Conservation (phyloP, 2,329 filamentous ascomycete genomes). For the Neofusicoccum sp. region DNA sequence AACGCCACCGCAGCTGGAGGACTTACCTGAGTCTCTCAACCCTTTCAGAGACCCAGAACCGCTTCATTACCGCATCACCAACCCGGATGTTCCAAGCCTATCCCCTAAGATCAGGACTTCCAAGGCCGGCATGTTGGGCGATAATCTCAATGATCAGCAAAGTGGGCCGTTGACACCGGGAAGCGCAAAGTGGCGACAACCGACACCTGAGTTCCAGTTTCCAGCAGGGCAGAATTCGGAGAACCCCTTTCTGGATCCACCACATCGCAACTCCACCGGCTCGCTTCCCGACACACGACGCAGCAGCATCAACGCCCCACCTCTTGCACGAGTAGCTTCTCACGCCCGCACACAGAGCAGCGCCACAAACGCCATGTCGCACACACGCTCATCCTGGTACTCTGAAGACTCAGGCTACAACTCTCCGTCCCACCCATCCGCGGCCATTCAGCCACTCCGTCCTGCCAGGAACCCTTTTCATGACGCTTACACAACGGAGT, state of each 20-base stretch:
- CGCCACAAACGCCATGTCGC: background rate
- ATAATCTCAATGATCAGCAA: background rate
- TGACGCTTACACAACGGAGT: background rate
- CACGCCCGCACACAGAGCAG: conserved; percentile 1
- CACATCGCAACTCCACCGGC: background rate
- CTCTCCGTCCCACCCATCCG: conserved; percentile 8
- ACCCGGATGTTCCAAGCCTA: background rate
- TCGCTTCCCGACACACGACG: background rate
- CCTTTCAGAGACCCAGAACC: conserved; percentile 12
- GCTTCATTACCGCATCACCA: conserved; percentile 1
- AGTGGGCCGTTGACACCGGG: background rate
- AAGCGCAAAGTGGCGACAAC: background rate
- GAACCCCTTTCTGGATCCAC: conserved; percentile 14
- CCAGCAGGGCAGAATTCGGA: background rate
- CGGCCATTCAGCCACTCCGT: conserved; percentile 7
- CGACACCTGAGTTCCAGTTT: conserved; percentile 8
- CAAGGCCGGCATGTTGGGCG: background rate
- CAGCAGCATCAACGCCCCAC: background rate
- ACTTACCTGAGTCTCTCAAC: conserved; percentile 4
- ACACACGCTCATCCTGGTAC: conserved; percentile 1
- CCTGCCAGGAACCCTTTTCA: background rate
- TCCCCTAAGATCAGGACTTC: background rate
- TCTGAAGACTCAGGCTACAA: conserved; percentile 14
- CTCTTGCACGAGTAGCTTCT: background rate
- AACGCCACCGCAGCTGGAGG: conserved; percentile 3